Conservation (phyloP, 805 yeast species). For the Nakazawaea holstii region DNA sequence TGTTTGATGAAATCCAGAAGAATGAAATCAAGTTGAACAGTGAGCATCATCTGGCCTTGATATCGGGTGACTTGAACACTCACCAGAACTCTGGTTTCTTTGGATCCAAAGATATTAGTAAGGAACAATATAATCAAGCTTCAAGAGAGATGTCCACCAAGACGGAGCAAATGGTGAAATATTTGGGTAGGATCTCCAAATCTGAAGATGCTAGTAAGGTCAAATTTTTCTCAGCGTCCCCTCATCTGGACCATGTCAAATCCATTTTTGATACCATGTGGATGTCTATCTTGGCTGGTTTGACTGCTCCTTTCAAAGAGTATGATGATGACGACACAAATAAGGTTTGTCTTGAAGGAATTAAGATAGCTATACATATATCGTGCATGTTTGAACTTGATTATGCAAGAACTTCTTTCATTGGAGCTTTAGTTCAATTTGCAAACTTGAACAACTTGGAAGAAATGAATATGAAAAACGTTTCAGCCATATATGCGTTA, state of each 20-base stretch:
- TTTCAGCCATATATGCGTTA: slow-evolving; percentile 71
- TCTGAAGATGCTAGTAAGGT: slow-evolving; percentile 33
- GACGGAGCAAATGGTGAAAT: slow-evolving; percentile 77
- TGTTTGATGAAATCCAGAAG: slow-evolving; percentile 71
- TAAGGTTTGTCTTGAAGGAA: slow-evolving; percentile 74
- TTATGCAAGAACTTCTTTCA: slow-evolving; percentile 82
- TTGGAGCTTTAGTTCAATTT: slow-evolving; percentile 85
- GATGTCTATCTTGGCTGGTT: slow-evolving; percentile 95
- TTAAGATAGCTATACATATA: slow-evolving; percentile 74
- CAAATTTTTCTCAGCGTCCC: slow-evolving; percentile 71
- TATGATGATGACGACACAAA: slow-evolving; percentile 72
- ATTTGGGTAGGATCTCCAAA: slow-evolving; percentile 45
- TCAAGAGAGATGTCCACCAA: slow-evolving; percentile 87
- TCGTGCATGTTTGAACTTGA: slow-evolving; percentile 80
- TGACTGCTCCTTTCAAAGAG: slow-evolving; percentile 90
- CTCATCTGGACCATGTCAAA: slow-evolving; percentile 79
- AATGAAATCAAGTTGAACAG: slow-evolving; percentile 89
- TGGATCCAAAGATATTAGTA: slow-evolving; percentile 60
- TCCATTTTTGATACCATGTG: slow-evolving; percentile 92
- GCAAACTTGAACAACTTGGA: slow-evolving; percentile 74
- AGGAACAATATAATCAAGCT: slow-evolving; percentile 88
- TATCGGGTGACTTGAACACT: slow-evolving; percentile 52
- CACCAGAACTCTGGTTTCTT: slow-evolving; percentile 39
- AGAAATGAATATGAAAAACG: slow-evolving; percentile 73
- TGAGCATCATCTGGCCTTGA: slow-evolving; percentile 88